Conservation (phyloP, 208 protist species). For the Entamoeba histolytica region DNA sequence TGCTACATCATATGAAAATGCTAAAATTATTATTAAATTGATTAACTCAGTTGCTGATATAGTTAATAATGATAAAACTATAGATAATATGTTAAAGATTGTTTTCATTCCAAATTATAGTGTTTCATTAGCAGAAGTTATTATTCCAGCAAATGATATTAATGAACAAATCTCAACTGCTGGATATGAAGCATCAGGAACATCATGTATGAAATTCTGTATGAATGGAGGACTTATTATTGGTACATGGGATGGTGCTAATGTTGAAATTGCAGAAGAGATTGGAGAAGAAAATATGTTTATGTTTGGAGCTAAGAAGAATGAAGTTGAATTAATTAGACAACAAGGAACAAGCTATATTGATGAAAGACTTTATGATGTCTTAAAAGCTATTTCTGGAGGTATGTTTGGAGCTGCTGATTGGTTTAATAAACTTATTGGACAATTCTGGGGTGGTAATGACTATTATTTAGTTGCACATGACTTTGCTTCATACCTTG, state of each 20-base stretch:
- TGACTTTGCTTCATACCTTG: slow-evolving; percentile 32
- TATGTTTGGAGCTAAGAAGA: slow-evolving; percentile 2
- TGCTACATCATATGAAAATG: slow-evolving; percentile 14
- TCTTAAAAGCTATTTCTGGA: neutral
- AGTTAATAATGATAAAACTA: slow-evolving; percentile 11
- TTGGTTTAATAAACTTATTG: neutral
- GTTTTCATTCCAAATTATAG: slow-evolving; percentile 19
- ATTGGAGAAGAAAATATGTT: slow-evolving; percentile 21
- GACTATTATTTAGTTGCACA: slow-evolving; percentile 40
- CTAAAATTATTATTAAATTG: slow-evolving; percentile 23
- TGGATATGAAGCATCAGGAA: slow-evolving; percentile 9
- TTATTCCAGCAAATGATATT: slow-evolving; percentile 25
- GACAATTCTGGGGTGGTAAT: neutral
- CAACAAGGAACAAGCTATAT: neutral
- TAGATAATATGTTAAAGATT: slow-evolving; percentile 5
- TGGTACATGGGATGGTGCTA: slow-evolving; percentile 18
- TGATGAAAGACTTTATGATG: neutral
- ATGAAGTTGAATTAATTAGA: slow-evolving; percentile 1
- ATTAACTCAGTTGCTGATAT: slow-evolving; percentile 18
- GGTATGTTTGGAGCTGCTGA: neutral
- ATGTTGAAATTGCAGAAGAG: slow-evolving; percentile 18
- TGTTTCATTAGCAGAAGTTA: slow-evolving; percentile 10
- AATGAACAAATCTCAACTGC: slow-evolving; percentile 22
- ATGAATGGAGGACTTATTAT: slow-evolving; percentile 15
- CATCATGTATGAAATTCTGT: slow-evolving; percentile 20